Evolutionary conservation across 768 basidiomycete species (phyloP), one percentile per base, ranked within the genome.

Genomic region (Lactarius pseudohatsudake): DNA sequence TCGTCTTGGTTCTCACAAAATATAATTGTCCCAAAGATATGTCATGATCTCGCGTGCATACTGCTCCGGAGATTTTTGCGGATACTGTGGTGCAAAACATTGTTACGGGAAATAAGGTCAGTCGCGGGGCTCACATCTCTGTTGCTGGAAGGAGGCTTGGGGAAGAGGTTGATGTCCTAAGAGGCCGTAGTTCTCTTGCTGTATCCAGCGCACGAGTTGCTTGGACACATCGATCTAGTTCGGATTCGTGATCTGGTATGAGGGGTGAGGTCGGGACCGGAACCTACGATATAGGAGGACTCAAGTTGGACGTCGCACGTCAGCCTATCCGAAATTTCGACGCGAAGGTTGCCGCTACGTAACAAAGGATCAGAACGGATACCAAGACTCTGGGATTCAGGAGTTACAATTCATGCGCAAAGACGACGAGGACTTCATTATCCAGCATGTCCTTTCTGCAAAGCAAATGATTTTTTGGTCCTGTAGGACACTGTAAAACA

Each of bases 21-120:
- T 81, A 73, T 95, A 96, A 72, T 98, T 96, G 76, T 98, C 96
- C 97, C 97, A 99, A 13, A 98, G 76, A 74, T 98, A 96, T 4
- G 82, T 81, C 65, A 96, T 74, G 28, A 96, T 77, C 34, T 90
- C 85, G 57, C 76, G 81, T 9, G 81, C 82, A 50, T 81, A 79
- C 54, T 75, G 74, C 71, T 75, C 74, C 5, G 64, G 53, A 5
- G 64, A 76, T 64, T 60, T 59, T 28, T 66, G 70, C 28, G 38
- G 67, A 68, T 72, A 72, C 68, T 67, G 57, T 36, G 40, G 53
- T 2, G 22, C 30, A 3, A 13, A 55, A 32, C 16, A 20, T 36
- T 28, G n/a, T 36, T 38, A 11, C n/a, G 32, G 4, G n/a, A 62
- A 32, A 36, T 50, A 20, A 16, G 3, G 55, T 18, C 26, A 18